Evolutionary conservation across 1,284 basidiomycete species (phyloP).

Genomic region (Erythrobasidium hasegawianum): DNA sequence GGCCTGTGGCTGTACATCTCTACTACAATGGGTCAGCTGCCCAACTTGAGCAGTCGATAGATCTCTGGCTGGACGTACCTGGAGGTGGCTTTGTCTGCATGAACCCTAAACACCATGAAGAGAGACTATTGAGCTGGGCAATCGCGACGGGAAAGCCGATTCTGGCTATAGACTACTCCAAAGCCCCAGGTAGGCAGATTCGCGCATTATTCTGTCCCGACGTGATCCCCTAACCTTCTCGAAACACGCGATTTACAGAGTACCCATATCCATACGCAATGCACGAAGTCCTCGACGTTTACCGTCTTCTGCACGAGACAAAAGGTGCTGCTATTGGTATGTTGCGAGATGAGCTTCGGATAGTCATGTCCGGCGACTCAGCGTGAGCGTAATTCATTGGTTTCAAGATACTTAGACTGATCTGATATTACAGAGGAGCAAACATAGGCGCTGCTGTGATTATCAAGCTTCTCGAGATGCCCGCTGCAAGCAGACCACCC

Average conservation of each 20-base stretch:
- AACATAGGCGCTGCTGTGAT: slow-evolving; percentile 77
- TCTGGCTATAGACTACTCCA: slow-evolving; percentile 86
- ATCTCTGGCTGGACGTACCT: slow-evolving; percentile 85
- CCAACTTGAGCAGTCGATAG: slow-evolving; percentile 65
- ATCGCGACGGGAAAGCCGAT: slow-evolving; percentile 73
- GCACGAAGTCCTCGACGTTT: slow-evolving; percentile 89
- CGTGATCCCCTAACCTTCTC: not conserved
- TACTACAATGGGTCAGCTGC: slow-evolving; percentile 72
- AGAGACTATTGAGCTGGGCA: slow-evolving; percentile 84
- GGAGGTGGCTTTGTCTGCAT: slow-evolving; percentile 96
- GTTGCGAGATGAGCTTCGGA: slow-evolving; percentile 57
- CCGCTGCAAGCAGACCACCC: slow-evolving; percentile 52
- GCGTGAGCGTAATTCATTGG: slow-evolving; percentile 60
- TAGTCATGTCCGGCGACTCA: slow-evolving; percentile 82
- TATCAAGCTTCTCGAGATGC: slow-evolving; percentile 73
- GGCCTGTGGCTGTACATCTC: slow-evolving; percentile 77
- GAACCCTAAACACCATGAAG: slow-evolving; percentile 91
- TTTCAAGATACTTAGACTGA: slow-evolving; percentile 44
- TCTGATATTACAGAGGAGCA: slow-evolving; percentile 61
- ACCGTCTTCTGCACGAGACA: slow-evolving; percentile 74
- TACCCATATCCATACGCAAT: slow-evolving; percentile 91
- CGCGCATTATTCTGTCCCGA: too few species aligned
- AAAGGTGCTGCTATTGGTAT: slow-evolving; percentile 77
- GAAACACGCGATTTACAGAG: slow-evolving; percentile 39
- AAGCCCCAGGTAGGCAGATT: slow-evolving; percentile 63